phyloP scores from a whole-genome alignment of 495 filamentous ascomycete genomes.

The Parathielavia appendiculata region DNA sequence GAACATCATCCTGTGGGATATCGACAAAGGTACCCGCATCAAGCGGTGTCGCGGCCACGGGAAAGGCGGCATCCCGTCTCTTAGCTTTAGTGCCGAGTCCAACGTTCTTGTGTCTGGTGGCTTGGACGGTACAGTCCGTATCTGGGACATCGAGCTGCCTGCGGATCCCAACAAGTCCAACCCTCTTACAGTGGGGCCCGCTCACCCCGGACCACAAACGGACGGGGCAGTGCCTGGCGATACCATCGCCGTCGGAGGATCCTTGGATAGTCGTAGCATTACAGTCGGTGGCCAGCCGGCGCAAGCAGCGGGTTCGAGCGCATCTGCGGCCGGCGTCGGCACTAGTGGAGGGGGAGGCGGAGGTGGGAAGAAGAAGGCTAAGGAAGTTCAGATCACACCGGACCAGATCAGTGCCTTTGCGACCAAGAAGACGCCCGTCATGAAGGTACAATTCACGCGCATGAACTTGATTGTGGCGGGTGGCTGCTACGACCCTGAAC shows the following conservation, averaged over 20 bases:
- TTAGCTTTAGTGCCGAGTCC: conserved; percentile 86
- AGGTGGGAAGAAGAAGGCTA: conserved; percentile 73
- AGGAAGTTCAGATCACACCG: conserved; percentile 82
- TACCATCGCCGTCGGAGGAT: conserved; percentile 47
- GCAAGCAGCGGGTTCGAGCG: conserved; percentile 23
- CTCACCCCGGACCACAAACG: conserved; percentile 50
- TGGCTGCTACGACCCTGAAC: conserved; percentile 63
- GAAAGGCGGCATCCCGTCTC: conserved; percentile 87
- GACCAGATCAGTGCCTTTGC: conserved; percentile 92
- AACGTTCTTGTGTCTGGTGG: conserved; percentile 83
- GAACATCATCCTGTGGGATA: conserved; percentile 88
- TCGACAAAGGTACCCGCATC: conserved; percentile 70
- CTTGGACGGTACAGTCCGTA: conserved; percentile 83
- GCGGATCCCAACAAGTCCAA: conserved; percentile 42
- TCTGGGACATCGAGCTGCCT: conserved; percentile 82
- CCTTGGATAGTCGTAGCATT: conserved; percentile 31
- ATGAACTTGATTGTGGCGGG: conserved; percentile 89
- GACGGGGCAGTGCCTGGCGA: conserved; percentile 49
- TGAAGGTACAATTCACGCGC: conserved; percentile 86
- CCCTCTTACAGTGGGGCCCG: conserved; percentile 36
- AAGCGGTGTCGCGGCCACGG: conserved; percentile 94
- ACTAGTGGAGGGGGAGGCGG: conserved; percentile 42
- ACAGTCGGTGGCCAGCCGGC: conserved; percentile 33
- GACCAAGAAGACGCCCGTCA: conserved; percentile 92
- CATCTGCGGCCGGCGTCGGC: conserved; percentile 34